Percentiles rank a stretch among this genome's conserved stretches.
Evolutionary conservation across 306 rosid genomes (phyloP).

Genomic region (Fragaria ananassa): DNA sequence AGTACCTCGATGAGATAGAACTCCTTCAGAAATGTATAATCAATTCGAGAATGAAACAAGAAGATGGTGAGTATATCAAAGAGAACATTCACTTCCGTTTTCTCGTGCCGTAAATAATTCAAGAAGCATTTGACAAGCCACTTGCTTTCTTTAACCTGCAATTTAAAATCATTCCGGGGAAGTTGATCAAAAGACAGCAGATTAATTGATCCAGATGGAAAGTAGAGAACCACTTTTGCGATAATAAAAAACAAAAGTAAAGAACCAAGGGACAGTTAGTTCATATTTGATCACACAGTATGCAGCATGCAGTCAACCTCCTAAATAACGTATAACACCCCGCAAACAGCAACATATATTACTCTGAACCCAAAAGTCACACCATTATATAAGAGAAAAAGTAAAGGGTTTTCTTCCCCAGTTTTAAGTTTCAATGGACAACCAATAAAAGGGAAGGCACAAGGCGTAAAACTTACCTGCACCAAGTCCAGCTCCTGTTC

Average conservation of each 20-base stretch:
- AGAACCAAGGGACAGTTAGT: background rate
- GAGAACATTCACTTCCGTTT: conserved; percentile 95
- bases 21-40: conserved; percentile 94
- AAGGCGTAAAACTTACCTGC: conserved; percentile 58
- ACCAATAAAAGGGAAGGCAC: conserved; percentile 3
- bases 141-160: conserved; percentile 98
- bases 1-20: conserved; percentile 91
- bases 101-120: conserved; percentile 89
- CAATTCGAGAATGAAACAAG: conserved; percentile 84
- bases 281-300: background rate
- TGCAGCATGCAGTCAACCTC: background rate
- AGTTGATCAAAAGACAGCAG: conserved; percentile 4
- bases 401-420: background rate
- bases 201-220: background rate
- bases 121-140: conserved; percentile 99
- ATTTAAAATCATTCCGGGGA: conserved; percentile 17
- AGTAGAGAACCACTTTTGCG: background rate
- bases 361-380: background rate
- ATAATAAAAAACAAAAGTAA: background rate
- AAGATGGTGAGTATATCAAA: conserved; percentile 95
- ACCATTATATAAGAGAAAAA: background rate
- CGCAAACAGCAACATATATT: background rate
- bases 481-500: conserved; percentile 91
- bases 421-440: background rate
- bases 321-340: background rate